These are phyloP conservation scores for Chalciporus pseudorubinellus DNA, from an alignment of 768 basidiomycete species.

Conservation along the genomic window DNA sequence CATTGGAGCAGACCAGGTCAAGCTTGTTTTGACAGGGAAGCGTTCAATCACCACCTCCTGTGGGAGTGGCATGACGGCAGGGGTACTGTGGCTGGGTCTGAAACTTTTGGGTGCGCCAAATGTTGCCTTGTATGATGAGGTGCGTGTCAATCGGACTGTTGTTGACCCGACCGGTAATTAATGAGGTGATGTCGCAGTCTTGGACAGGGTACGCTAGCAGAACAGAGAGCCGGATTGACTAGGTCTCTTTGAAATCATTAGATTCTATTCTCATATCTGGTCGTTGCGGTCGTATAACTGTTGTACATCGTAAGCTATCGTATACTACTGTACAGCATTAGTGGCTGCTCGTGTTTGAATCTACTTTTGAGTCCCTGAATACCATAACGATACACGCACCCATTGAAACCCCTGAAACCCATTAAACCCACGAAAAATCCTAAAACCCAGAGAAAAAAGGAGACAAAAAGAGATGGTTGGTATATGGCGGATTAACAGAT, in stretches of 20 bases:
- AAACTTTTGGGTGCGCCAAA: conserved; percentile 61
- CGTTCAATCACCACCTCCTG: conserved; percentile 71
- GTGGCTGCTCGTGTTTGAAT: conserved; percentile 14
- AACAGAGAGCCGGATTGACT: conserved; percentile 65
- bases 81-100: conserved; percentile 89
- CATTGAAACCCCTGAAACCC: conserved; percentile 17
- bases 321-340: conserved; percentile 30
- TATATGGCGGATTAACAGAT: conserved; percentile 17
- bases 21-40: conserved; percentile 59
- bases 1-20: conserved; percentile 55
- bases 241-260: conserved; percentile 2
- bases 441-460: conserved; percentile 4
- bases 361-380: conserved; percentile 3
- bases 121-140: conserved; percentile 91
- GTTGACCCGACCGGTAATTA: conserved; percentile 13
- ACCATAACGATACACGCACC: conserved; percentile 23
- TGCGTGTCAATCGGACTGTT: conserved; percentile 35
- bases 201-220: conserved; percentile 94
- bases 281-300: conserved; percentile 1
- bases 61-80: conserved; percentile 99
- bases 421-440: conserved; percentile 12
- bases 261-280: conserved; percentile 3
- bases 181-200: conserved; percentile 52
- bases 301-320: conserved; percentile 8
- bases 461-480: neutral